Percentiles rank a stretch among this genome's conserved stretches.
phyloP scores from a whole-genome alignment of 768 basidiomycete species.

The Amanita exitialis region DNA sequence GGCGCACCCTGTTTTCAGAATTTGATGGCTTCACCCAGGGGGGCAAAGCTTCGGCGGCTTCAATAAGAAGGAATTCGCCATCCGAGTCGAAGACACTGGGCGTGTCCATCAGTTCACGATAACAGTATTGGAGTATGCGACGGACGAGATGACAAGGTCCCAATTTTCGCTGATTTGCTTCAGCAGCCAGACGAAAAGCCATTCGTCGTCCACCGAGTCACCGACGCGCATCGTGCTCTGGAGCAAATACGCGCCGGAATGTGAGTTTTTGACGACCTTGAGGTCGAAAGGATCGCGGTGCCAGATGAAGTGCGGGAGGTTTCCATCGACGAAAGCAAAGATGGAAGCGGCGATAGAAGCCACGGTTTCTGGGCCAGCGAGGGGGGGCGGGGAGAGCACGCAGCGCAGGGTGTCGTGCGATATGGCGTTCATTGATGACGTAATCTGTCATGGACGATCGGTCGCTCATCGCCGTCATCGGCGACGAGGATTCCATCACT shows the following conservation, averaged over 20 bases:
- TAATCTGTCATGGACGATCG: slow-evolving; percentile 58
- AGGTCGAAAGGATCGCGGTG: slow-evolving; percentile 78
- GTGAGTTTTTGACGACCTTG: slow-evolving; percentile 44
- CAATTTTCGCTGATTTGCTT: slow-evolving; percentile 66
- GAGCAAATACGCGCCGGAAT: slow-evolving; percentile 43
- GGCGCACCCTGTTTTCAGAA: slow-evolving; percentile 84
- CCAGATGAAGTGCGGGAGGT: slow-evolving; percentile 64
- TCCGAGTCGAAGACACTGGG: slow-evolving; percentile 76
- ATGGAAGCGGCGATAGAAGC: slow-evolving; percentile 65
- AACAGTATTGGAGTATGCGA: slow-evolving; percentile 6
- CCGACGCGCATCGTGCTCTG: slow-evolving; percentile 88
- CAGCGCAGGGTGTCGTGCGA: slow-evolving; percentile 84
- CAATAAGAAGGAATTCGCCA: slow-evolving; percentile 93
- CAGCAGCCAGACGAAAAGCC: slow-evolving; percentile 89
- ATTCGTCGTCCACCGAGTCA: slow-evolving; percentile 97
- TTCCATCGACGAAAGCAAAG: slow-evolving; percentile 37
- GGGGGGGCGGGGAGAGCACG: slow-evolving; percentile 49
- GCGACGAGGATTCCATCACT: slow-evolving; percentile 99
- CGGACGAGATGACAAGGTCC: slow-evolving; percentile 75
- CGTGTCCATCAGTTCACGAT: slow-evolving; percentile 1
- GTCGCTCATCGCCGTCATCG: slow-evolving; percentile 88
- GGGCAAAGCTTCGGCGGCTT: slow-evolving; percentile 86
- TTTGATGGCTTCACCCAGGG: slow-evolving; percentile 88
- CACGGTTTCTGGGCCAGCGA: slow-evolving; percentile 48
- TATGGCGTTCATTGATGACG: slow-evolving; percentile 49